These are phyloP conservation scores for Scheffersomyces stipitis DNA, from an alignment of 805 yeast species.

Conservation along the genomic window DNA sequence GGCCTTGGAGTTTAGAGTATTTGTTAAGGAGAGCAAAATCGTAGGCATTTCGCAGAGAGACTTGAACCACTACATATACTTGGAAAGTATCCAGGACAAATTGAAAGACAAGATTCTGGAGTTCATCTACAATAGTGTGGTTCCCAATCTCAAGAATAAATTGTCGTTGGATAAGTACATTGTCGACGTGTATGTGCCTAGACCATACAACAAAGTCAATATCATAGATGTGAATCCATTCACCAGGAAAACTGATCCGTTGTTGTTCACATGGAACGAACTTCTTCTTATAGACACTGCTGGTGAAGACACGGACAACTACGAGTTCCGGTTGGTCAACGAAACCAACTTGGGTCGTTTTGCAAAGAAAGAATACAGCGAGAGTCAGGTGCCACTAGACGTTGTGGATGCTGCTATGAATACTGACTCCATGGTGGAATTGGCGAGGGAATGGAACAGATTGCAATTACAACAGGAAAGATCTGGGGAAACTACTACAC, in stretches of 20 bases:
- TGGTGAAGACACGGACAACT: slow-evolving; percentile 32
- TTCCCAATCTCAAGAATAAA: slow-evolving; percentile 19
- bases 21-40: slow-evolving; percentile 62
- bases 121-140: slow-evolving; percentile 50
- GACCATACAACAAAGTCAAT: slow-evolving; percentile 64
- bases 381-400: slow-evolving; percentile 89
- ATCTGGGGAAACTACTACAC: no score
- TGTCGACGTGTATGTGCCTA: slow-evolving; percentile 80
- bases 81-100: slow-evolving; percentile 50
- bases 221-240: slow-evolving; percentile 88
- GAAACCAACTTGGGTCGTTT: slow-evolving; percentile 73
- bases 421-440: slow-evolving; percentile 65
- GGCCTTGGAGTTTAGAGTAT: slow-evolving; percentile 87
- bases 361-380: slow-evolving; percentile 79
- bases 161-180: slow-evolving; percentile 42
- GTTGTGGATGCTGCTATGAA: slow-evolving; percentile 80
- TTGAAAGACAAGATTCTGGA: slow-evolving; percentile 48
- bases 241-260: slow-evolving; percentile 71
- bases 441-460: slow-evolving; percentile 57
- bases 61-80: slow-evolving; percentile 73
- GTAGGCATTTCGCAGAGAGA: slow-evolving; percentile 86
- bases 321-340: slow-evolving; percentile 64
- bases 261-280: slow-evolving; percentile 85
- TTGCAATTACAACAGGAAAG: background rate
- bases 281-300: slow-evolving; percentile 34